Conservation (phyloP, 2,329 filamentous ascomycete species). For the Xylogone sp. region DNA sequence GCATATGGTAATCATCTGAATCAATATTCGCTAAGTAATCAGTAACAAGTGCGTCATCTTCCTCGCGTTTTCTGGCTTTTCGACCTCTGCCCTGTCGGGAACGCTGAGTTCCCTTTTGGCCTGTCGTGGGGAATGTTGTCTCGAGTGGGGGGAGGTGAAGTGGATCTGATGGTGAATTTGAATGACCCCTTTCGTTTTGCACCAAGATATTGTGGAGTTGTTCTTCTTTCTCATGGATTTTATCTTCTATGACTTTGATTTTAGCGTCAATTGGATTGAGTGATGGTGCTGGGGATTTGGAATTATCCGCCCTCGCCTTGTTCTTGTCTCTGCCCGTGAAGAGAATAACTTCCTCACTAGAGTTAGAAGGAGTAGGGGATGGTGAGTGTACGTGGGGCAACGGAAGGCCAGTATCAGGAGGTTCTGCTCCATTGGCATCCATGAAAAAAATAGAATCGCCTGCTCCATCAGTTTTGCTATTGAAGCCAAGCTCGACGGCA, state of each 20-base stretch:
- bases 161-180: background rate
- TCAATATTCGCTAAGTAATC: conserved; percentile 33
- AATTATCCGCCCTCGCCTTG: conserved; percentile 4
- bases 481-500: background rate
- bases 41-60: conserved; percentile 22
- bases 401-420: conserved; percentile 25
- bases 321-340: conserved; percentile 51
- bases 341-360: conserved; percentile 70
- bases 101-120: background rate
- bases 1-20: conserved; percentile 14
- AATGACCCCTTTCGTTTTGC: conserved; percentile 11
- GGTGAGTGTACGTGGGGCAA: conserved; percentile 23
- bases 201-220: conserved; percentile 23
- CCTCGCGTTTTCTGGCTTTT: conserved; percentile 1
- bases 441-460: conserved; percentile 27
- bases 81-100: conserved; percentile 4
- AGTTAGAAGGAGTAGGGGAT: conserved; percentile 45
- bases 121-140: background rate
- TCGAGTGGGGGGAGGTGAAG: background rate
- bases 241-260: conserved; percentile 24
- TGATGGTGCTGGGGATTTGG: background rate
- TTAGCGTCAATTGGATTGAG: conserved; percentile 18
- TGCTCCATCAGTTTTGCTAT: conserved; percentile 1
- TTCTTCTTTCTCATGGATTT: conserved; percentile 20
- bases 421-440: conserved; percentile 28